Evolutionary conservation across 2,329 filamentous ascomycete genomes (phyloP).

Genomic region (Epichloe hybrida): DNA sequence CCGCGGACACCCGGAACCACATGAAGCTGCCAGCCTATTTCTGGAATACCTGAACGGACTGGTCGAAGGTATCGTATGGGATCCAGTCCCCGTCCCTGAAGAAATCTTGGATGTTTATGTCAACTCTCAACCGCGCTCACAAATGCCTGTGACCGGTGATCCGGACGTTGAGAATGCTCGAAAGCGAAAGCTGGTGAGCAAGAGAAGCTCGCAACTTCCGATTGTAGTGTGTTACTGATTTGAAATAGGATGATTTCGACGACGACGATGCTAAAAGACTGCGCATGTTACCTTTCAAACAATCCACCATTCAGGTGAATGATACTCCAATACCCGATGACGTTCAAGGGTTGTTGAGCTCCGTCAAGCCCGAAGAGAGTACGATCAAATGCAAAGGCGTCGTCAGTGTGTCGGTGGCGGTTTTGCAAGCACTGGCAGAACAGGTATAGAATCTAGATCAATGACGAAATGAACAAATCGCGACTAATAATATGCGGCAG

Average conservation of each 20-base stretch:
- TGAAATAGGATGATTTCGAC: slow-evolving; percentile 19
- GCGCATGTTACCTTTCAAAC: slow-evolving; percentile 13
- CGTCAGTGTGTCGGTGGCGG: slow-evolving; percentile 16
- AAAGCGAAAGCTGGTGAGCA: slow-evolving; percentile 37
- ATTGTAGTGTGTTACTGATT: not conserved
- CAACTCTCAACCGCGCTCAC: slow-evolving; percentile 23
- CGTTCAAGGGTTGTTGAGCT: slow-evolving; percentile 17
- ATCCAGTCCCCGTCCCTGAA: slow-evolving; percentile 32
- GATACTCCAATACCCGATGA: slow-evolving; percentile 20
- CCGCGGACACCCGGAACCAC: slow-evolving; percentile 25
- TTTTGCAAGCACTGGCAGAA: slow-evolving; percentile 26
- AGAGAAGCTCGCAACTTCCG: too few species aligned
- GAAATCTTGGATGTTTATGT: slow-evolving; percentile 35
- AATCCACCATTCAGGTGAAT: slow-evolving; percentile 11
- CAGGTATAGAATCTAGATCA: slow-evolving; percentile 17
- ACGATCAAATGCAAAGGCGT: slow-evolving; percentile 9
- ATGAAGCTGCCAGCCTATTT: slow-evolving; percentile 34
- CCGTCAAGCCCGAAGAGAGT: slow-evolving; percentile 7
- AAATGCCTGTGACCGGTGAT: slow-evolving; percentile 11
- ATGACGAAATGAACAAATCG: not conserved
- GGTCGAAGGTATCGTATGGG: slow-evolving; percentile 29
- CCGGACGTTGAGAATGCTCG: slow-evolving; percentile 17
- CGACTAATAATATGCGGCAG: slow-evolving; percentile 8
- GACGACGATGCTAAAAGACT: slow-evolving; percentile 16
- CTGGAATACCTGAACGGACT: slow-evolving; percentile 28